These are phyloP conservation scores for Lumnitzera racemosa DNA, from an alignment of 345 rosid genomes.

Conservation along the genomic window DNA sequence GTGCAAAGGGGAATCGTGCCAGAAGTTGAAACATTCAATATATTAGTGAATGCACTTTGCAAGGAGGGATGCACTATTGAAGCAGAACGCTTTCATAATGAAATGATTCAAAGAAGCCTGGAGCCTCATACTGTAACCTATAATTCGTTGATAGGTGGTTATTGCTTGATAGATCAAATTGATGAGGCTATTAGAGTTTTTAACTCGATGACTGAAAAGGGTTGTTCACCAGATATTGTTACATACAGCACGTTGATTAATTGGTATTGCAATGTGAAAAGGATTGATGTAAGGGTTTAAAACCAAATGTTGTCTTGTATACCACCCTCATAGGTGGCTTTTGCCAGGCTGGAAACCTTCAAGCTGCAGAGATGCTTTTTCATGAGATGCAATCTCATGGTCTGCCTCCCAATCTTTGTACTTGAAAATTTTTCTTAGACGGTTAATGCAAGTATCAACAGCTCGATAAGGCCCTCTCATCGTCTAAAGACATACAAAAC, in stretches of 20 bases:
- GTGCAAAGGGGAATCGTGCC: background rate
- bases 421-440: background rate
- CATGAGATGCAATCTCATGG: background rate
- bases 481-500: background rate
- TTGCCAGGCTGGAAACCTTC: background rate
- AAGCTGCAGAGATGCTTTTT: background rate
- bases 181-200: background rate
- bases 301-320: background rate
- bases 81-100: background rate
- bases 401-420: background rate
- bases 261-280: background rate
- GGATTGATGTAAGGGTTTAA: slow-evolving; percentile 2
- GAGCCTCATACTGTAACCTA: background rate
- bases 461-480: background rate
- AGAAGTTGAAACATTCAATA: background rate
- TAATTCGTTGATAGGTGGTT: background rate
- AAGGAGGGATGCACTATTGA: background rate
- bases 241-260: background rate
- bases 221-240: background rate
- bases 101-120: background rate
- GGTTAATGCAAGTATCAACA: background rate
- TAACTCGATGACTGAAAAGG: background rate
- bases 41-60: background rate
- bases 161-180: background rate
- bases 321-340: slow-evolving; percentile 2